Evolutionary conservation across 352 stramenopile genomes (phyloP).

Genomic region (Phytophthora uliginosa): DNA sequence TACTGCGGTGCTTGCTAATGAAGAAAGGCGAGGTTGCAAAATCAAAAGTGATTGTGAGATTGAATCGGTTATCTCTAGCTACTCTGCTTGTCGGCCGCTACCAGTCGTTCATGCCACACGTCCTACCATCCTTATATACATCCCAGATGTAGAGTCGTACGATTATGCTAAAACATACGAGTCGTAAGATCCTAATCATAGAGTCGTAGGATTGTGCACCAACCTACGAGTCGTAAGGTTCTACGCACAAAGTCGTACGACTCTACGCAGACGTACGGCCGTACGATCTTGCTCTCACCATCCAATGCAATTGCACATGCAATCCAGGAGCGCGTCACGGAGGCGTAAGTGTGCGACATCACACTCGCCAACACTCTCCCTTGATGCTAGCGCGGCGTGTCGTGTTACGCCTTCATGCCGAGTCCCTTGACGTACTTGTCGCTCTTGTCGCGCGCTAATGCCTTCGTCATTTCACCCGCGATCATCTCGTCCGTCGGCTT

Average conservation of each 20-base stretch:
- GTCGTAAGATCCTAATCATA: neutral
- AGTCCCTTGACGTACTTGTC: no score
- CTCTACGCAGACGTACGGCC: neutral
- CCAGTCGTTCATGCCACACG: neutral
- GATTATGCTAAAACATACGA: neutral
- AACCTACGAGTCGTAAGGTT: neutral
- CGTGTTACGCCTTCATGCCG: no score
- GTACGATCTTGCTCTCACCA: neutral
- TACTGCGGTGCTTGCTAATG: neutral
- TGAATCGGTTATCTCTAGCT: conserved; percentile 1
- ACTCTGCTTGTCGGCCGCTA: neutral
- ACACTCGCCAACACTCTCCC: neutral
- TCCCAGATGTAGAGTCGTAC: neutral
- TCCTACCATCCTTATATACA: neutral
- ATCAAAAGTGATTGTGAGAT: neutral
- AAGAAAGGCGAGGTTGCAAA: conserved; percentile 5
- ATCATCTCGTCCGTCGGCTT: neutral
- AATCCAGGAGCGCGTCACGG: neutral
- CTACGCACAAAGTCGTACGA: neutral
- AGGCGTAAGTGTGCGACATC: conserved; percentile 1
- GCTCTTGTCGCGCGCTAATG: neutral
- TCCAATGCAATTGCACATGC: neutral
- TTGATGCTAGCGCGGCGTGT: no score
- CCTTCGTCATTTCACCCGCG: neutral
- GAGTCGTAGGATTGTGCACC: neutral